phyloP scores from a whole-genome alignment of 2,329 filamentous ascomycete genomes.

The Sarocladiaceae sp. region DNA sequence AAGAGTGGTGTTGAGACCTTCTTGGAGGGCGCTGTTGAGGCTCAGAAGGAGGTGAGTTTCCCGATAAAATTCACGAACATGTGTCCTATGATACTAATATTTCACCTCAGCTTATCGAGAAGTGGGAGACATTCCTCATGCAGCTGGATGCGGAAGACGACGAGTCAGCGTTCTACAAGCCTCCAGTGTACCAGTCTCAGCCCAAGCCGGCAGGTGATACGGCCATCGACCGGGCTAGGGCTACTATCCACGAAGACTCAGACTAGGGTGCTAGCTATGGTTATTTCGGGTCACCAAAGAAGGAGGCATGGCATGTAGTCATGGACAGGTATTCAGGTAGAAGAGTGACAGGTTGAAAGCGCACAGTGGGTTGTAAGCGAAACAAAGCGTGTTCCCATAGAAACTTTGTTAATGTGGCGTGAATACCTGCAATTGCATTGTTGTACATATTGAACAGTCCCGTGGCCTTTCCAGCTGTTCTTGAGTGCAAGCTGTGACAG shows the following conservation, averaged over 20 bases:
- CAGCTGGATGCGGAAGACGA: slow-evolving; percentile 94
- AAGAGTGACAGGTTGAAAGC: slow-evolving; percentile 5
- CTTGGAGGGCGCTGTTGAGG: slow-evolving; percentile 92
- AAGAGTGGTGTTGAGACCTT: slow-evolving; percentile 98
- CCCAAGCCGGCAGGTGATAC: slow-evolving; percentile 51
- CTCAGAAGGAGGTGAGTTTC: slow-evolving; percentile 87
- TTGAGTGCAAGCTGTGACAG: slow-evolving; percentile 8
- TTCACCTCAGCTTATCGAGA: slow-evolving; percentile 59
- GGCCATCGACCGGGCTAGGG: slow-evolving; percentile 56
- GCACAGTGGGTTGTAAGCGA: not conserved
- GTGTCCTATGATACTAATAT: slow-evolving; percentile 17
- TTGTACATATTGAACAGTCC: slow-evolving; percentile 29
- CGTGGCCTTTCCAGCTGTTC: slow-evolving; percentile 15
- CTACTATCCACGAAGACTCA: slow-evolving; percentile 56
- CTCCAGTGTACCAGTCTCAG: slow-evolving; percentile 50
- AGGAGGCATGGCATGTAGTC: slow-evolving; percentile 4
- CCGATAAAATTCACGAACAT: not conserved
- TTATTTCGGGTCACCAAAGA: slow-evolving; percentile 1
- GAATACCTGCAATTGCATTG: slow-evolving; percentile 14
- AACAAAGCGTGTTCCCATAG: not conserved
- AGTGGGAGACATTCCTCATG: slow-evolving; percentile 98
- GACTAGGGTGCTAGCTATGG: slow-evolving; percentile 34
- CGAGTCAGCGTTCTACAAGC: slow-evolving; percentile 62
- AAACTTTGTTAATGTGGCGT: slow-evolving; percentile 4
- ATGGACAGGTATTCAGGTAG: not conserved